Evolutionary conservation across 1,284 basidiomycete genomes (phyloP), one percentile per base, ranked within the genome.

Genomic region (Coriolopsis trogii): DNA sequence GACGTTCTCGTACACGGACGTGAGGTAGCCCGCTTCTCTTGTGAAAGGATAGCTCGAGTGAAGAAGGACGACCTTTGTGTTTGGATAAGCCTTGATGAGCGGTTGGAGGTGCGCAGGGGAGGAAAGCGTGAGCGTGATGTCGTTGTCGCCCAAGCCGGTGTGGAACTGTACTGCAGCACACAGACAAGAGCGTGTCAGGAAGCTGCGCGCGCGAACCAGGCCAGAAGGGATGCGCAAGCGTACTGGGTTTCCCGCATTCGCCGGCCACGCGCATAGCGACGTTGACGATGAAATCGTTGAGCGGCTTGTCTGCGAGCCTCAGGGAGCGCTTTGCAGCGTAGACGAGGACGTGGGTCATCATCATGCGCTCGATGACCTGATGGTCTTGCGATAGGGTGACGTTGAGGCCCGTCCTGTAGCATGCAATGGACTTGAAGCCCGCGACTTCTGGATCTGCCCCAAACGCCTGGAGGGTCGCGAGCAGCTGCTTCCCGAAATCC

Each of bases 41-140:
- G 82, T 86, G 66, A 78, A 89, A 0, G 89, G 89, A 60, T 91
- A 91, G 23, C 82, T 78, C 2, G 85, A 77, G 63, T 91, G 89
- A 1, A 91, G 74, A 12, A 91, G 75, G 15, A 91, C 80, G 53
- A 91, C 76, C 6, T 69, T 73, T 1, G 84, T 79, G 3, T 77
- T 46, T 0, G 85, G 82, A 58, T 77, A 84, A 1, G 78, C 79
- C 55, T 80, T 79, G 65, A 91, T 85, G 49, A 88, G 65, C 1
- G 81, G 74, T 59, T 91, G 88, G 61, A 91, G 70, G 43, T 80
- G 75, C 6, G 86, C 73, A 0, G 89, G 87, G 2, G 84, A 85
- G 0, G 85, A 75, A 5, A 72, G 74, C 13, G 70, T 59, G 23
- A 90, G 71, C n/a, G 67, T 74, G 40, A 91, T 79, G 53, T 90